Evolutionary conservation across 1,284 basidiomycete species (phyloP), one percentile per base, ranked within the genome.

Genomic region (Cryptococcus maquisensis): DNA sequence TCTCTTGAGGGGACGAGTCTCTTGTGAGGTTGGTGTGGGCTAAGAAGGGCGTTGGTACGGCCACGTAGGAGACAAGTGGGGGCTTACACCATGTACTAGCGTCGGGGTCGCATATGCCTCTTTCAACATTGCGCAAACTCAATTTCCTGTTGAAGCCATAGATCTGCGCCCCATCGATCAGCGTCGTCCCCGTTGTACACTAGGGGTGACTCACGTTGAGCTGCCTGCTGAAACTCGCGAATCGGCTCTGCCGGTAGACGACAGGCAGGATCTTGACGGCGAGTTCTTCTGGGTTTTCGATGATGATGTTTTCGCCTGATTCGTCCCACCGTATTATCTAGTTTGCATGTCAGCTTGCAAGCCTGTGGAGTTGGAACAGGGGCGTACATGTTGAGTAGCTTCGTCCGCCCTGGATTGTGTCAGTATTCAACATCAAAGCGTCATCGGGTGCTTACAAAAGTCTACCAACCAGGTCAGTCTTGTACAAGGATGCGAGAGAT

Each of bases 91-190:
- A 93, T 59, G 89, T 91, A 75, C 87, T 90, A 8, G 90, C 89
- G 77, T 93, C 90, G 56, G 90, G 90, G 79, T 92, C 89, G 77
- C 88, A 86, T 61, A 92, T 90, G 60, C 87, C 88, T 59, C 87
- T 87, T 79, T 93, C 90, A 69, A 91, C 86, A 76, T 91, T 90
- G 68, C 89, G 85, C 62, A 92, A 81, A 54, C 65, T 68, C 35
- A 92, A 87, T 76, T 92, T 92, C 76, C 90, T 88, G 88, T 92
- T 92, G 80, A 90, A 93, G 62, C 90, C 90, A 79, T 93, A 93
- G 76, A 93, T 93, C 90, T 92, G 71, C 5, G 4, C 24, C 23
- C 28, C n/a, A 35, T 47, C 46, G n/a, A n/a, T n/a, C n/a, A n/a
- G n/a, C n/a, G n/a, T n/a, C n/a, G n/a, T n/a, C n/a, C n/a, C n/a